phyloP scores from a whole-genome alignment of 1,284 basidiomycete species.

The Neonothopanus nambi region DNA sequence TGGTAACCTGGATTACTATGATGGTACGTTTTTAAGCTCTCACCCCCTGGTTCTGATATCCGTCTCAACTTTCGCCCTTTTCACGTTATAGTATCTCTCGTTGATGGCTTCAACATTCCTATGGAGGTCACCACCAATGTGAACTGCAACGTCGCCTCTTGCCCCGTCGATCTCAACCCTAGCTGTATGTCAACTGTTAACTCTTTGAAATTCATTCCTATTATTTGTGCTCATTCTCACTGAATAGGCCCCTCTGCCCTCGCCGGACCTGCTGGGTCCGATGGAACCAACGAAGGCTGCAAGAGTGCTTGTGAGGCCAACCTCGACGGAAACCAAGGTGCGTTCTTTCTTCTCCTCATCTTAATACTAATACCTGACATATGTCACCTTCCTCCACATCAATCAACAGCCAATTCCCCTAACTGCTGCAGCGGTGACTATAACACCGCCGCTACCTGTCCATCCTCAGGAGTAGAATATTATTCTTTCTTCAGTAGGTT shows the following conservation, averaged over 20 bases:
- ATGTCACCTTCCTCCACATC: not conserved
- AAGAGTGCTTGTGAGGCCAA: constrained; percentile 56
- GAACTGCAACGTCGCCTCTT: constrained; percentile 39
- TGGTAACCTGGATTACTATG: constrained; percentile 40
- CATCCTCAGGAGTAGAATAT: constrained; percentile 44
- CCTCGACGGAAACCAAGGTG: constrained; percentile 41
- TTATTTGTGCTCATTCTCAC: not conserved
- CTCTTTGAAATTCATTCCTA: not conserved
- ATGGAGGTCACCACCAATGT: constrained; percentile 38
- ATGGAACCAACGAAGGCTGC: constrained; percentile 54
- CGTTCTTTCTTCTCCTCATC: not conserved
- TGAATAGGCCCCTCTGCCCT: constrained; percentile 41
- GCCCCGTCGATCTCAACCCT: constrained; percentile 41
- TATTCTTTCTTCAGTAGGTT: constrained; percentile 56
- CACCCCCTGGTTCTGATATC: not conserved
- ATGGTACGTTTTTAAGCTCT: constrained; percentile 17
- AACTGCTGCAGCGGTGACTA: constrained; percentile 60
- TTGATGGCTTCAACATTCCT: constrained; percentile 48
- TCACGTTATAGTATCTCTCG: constrained; percentile 24
- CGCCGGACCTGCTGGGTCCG: constrained; percentile 46
- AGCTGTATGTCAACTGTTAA: constrained; percentile 26
- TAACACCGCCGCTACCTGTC: constrained; percentile 51
- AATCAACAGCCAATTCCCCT: constrained; percentile 39
- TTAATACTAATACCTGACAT: not conserved
- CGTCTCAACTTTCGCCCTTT: not conserved